Percentiles rank a stretch among this genome's conserved stretches.
Conservation (phyloP, 495 filamentous ascomycete genomes). For the Annulohypoxylon bovei region DNA sequence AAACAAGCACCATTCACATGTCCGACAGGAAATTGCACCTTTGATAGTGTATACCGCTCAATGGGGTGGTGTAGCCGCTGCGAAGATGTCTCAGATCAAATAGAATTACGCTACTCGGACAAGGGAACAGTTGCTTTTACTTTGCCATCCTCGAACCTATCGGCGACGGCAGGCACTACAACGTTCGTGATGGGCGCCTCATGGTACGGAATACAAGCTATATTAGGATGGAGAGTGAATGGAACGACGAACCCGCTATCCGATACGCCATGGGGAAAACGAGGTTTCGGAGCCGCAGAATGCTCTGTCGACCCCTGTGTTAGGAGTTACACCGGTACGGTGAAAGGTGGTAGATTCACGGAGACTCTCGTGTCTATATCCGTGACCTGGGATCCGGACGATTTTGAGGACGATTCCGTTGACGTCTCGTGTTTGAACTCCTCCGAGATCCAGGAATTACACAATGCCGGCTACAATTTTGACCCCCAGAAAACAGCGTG, state of each 20-base stretch:
- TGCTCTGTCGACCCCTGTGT: slow-evolving; percentile 34
- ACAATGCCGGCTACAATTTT: slow-evolving; percentile 17
- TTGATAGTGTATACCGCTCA: slow-evolving; percentile 21
- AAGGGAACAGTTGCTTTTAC: neutral
- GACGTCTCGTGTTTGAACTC: slow-evolving; percentile 13
- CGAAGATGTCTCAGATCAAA: slow-evolving; percentile 28
- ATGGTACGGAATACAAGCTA: slow-evolving; percentile 1
- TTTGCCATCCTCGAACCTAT: slow-evolving; percentile 20
- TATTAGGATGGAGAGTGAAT: neutral
- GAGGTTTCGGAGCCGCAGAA: slow-evolving; percentile 28
- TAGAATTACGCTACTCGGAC: slow-evolving; percentile 2
- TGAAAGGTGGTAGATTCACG: slow-evolving; percentile 16
- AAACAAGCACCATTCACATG: slow-evolving; percentile 16
- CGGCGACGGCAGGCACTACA: neutral
- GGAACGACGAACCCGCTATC: neutral
- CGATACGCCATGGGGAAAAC: slow-evolving; percentile 15
- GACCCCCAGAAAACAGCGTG: neutral
- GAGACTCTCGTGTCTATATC: slow-evolving; percentile 24
- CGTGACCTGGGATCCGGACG: neutral
- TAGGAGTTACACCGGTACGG: slow-evolving; percentile 6
- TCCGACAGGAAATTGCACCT: slow-evolving; percentile 36
- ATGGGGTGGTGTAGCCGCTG: slow-evolving; percentile 32
- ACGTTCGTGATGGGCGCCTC: slow-evolving; percentile 10
- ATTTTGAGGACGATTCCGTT: neutral
- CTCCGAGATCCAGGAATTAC: slow-evolving; percentile 8